A percentile compares a stretch with the other conserved stretches of the same genome.
phyloP scores from a whole-genome alignment of 768 basidiomycete genomes.

The Calocybe gangraenosa region DNA sequence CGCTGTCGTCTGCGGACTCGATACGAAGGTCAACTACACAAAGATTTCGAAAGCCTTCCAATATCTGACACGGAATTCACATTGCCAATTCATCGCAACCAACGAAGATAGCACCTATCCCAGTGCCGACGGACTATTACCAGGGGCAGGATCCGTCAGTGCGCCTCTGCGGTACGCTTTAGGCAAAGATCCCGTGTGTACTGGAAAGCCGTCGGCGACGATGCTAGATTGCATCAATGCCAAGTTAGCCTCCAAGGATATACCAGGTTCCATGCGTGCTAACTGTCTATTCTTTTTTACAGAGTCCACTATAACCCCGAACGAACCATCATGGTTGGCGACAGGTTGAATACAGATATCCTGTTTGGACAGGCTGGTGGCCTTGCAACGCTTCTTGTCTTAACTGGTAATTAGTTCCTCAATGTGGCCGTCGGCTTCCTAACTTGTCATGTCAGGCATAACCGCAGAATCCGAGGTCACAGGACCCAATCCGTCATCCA shows the following conservation, averaged over 20 bases:
- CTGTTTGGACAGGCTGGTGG: constrained; percentile 87
- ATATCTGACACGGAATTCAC: constrained; percentile 78
- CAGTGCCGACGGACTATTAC: constrained; percentile 62
- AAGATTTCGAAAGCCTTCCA: constrained; percentile 92
- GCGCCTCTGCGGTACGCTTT: constrained; percentile 77
- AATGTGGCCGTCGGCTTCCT: constrained; percentile 1
- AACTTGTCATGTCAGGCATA: constrained; percentile 50
- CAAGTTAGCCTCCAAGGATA: constrained; percentile 31
- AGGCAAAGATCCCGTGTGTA: constrained; percentile 65
- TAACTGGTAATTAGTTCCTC: constrained; percentile 62
- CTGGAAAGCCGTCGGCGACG: constrained; percentile 87
- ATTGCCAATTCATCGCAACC: constrained; percentile 82
- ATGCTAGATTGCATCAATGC: constrained; percentile 93
- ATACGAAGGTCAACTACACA: constrained; percentile 84
- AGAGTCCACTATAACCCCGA: constrained; percentile 86
- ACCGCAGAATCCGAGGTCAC: constrained; percentile 70
- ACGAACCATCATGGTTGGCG: constrained; percentile 92
- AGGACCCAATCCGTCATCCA: constrained; percentile 63
- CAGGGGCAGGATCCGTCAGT: constrained; percentile 82
- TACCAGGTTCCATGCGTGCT: constrained; percentile 1
- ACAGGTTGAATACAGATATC: constrained; percentile 94
- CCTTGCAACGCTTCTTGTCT: constrained; percentile 81
- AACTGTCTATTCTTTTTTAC: constrained; percentile 15
- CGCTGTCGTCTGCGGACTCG: constrained; percentile 95
- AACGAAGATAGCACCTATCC: constrained; percentile 95